Percentiles rank a stretch among this genome's conserved stretches.
Conservation (phyloP, 2,329 filamentous ascomycete genomes). For the Ceratocystis destructans region DNA sequence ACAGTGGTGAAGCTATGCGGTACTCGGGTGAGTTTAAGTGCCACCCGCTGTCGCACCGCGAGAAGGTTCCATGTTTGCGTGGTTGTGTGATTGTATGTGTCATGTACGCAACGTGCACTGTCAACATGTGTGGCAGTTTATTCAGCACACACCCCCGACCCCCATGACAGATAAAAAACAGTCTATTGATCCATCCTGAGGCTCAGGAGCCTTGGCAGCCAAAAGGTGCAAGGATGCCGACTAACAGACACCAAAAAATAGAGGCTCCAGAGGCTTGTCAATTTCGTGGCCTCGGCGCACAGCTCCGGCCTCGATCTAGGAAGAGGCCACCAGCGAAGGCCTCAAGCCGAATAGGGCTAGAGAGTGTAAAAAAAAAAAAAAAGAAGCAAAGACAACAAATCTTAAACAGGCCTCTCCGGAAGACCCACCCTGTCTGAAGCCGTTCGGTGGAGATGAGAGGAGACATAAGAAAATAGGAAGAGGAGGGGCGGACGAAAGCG, state of each 20-base stretch:
- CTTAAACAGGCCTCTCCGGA: background rate
- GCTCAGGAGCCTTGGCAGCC: background rate
- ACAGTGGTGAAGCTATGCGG: background rate
- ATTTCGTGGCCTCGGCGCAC: background rate
- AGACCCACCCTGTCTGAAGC: background rate
- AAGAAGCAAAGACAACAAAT: background rate
- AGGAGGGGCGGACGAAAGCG: background rate
- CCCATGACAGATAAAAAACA: background rate
- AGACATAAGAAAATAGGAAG: background rate
- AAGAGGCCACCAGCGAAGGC: background rate
- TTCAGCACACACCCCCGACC: background rate
- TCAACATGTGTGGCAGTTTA: background rate
- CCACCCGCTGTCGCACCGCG: background rate
- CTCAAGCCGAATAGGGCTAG: background rate
- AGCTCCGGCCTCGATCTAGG: background rate
- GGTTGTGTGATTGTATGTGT: background rate
- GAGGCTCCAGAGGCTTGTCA: background rate
- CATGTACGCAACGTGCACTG: background rate
- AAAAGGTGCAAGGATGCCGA: background rate
- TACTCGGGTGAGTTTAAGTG: background rate
- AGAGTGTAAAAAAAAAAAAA: background rate
- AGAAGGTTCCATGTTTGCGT: background rate
- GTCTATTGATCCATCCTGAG: constrained; percentile 4
- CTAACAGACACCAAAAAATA: background rate
- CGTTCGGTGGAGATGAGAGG: background rate